A percentile compares a stretch with the other conserved stretches of the same genome.
These are phyloP conservation scores for Malassezia slooffiae DNA, from an alignment of 1,284 basidiomycete genomes.

Conservation along the genomic window DNA sequence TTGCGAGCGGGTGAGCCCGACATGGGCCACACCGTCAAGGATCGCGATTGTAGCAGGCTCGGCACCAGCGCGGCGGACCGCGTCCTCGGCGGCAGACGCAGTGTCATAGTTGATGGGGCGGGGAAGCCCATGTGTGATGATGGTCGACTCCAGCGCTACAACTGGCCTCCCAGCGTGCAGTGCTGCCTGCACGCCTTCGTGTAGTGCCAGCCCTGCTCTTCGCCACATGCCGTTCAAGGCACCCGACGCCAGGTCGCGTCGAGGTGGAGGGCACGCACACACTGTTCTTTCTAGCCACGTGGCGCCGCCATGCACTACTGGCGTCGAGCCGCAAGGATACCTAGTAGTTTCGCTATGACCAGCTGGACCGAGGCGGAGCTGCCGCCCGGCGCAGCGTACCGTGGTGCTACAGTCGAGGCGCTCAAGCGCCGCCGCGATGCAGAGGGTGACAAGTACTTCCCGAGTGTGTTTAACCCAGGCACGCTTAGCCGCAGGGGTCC, in stretches of 20 bases:
- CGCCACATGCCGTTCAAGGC: neutral
- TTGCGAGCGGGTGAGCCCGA: constrained; percentile 63
- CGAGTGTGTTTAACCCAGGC: constrained; percentile 36
- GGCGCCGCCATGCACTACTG: no score
- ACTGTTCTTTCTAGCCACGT: no score
- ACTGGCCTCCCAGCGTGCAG: constrained; percentile 38
- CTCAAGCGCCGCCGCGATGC: constrained; percentile 19
- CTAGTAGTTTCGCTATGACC: no score
- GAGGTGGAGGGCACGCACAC: neutral
- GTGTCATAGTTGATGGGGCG: constrained; percentile 65
- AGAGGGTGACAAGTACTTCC: constrained; percentile 22
- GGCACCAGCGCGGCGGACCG: constrained; percentile 65
- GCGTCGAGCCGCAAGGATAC: neutral
- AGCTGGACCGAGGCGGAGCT: no score
- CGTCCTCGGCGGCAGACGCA: constrained; percentile 62
- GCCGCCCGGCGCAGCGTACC: constrained; percentile 36
- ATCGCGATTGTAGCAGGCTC: constrained; percentile 85
- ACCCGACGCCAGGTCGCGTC: neutral
- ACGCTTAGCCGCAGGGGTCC: constrained; percentile 23
- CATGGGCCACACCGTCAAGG: constrained; percentile 68
- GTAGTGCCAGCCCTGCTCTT: neutral
- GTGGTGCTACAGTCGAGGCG: constrained; percentile 23
- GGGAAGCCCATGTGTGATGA: constrained; percentile 68
- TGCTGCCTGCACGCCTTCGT: constrained; percentile 8
- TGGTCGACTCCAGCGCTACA: constrained; percentile 60